These are phyloP conservation scores for Pseudogymnoascus sp. DNA, from an alignment of 2,329 filamentous ascomycete genomes.

Conservation along the genomic window DNA sequence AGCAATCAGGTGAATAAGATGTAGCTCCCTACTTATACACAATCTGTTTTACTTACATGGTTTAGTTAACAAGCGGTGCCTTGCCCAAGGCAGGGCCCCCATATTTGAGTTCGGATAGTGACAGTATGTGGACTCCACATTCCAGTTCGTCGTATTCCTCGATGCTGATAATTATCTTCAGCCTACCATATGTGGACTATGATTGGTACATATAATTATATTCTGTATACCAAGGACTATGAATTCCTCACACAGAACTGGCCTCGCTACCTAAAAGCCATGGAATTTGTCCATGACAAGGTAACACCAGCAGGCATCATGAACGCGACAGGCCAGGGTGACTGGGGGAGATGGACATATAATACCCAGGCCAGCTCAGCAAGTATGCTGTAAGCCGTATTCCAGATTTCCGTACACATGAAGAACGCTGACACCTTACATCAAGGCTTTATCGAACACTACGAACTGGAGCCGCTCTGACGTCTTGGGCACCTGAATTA, in stretches of 20 bases:
- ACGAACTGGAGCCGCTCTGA: constrained; percentile 37
- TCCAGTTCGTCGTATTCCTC: neutral
- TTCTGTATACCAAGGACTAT: constrained; percentile 38
- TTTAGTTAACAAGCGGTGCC: constrained; percentile 20
- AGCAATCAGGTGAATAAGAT: constrained; percentile 23
- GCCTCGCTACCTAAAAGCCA: constrained; percentile 37
- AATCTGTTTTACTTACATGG: neutral
- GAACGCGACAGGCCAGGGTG: constrained; percentile 35
- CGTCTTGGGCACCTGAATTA: constrained; percentile 28
- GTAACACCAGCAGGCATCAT: constrained; percentile 31
- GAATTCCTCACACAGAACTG: constrained; percentile 35
- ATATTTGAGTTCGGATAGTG: constrained; percentile 15
- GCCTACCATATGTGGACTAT: constrained; percentile 37
- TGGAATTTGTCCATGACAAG: constrained; percentile 37
- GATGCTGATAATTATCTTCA: neutral
- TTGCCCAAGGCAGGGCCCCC: constrained; percentile 22
- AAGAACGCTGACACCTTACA: neutral
- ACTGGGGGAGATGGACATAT: constrained; percentile 38
- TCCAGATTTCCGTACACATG: neutral
- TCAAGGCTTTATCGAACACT: constrained; percentile 38
- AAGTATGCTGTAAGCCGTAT: constrained; percentile 31
- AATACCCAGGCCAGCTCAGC: constrained; percentile 37
- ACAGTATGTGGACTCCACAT: constrained; percentile 11
- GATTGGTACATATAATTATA: constrained; percentile 43
- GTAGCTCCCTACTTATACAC: neutral